A percentile compares a stretch with the other conserved stretches of the same genome.
Evolutionary conservation across 345 rosid genomes (phyloP).

Genomic region (Rhodamnia rubescens): DNA sequence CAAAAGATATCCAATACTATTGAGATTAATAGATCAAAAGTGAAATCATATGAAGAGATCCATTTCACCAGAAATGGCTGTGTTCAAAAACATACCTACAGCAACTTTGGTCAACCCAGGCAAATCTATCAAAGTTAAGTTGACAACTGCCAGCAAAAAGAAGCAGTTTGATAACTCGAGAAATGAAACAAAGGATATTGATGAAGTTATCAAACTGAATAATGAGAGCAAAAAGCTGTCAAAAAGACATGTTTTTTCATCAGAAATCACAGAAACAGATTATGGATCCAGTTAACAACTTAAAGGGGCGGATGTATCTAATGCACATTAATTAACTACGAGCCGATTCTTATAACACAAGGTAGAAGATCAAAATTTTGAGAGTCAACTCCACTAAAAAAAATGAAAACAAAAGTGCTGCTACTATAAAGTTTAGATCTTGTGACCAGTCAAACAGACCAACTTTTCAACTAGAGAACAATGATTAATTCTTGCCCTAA

Average conservation of each 20-base stretch:
- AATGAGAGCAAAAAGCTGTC: background rate
- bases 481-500: background rate
- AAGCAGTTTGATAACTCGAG: background rate
- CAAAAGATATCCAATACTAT: conserved; percentile 1
- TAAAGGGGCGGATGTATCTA: background rate
- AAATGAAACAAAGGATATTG: background rate
- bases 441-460: background rate
- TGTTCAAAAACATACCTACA: conserved; percentile 23
- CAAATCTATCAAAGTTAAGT: conserved; percentile 61
- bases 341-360: background rate
- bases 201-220: background rate
- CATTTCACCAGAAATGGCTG: background rate
- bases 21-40: background rate
- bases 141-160: conserved; percentile 33
- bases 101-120: conserved; percentile 71
- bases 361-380: background rate
- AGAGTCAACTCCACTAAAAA: background rate
- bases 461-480: background rate
- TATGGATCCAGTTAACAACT: background rate
- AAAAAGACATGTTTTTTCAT: background rate
- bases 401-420: background rate
- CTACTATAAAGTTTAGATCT: background rate
- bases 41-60: background rate
- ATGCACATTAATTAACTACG: background rate
- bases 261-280: background rate